Base-by-base conservation (phyloP, 164 flowering plant genomes). In the Sedum album region DNA sequence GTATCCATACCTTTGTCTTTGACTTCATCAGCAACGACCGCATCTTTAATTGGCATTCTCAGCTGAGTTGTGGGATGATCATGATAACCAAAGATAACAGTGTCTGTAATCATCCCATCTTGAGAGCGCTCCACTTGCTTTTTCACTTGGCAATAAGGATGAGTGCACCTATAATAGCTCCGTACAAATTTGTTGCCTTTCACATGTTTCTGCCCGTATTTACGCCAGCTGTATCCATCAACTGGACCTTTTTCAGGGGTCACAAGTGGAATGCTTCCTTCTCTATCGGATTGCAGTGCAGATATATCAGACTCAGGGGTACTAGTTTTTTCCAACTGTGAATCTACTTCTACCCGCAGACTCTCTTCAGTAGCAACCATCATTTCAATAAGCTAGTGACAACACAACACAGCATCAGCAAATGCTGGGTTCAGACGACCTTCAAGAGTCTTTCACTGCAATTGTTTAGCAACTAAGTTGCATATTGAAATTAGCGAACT, bases 31-130 rank as follows among this genome's bases (percentile, higher is more conserved):
- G n/a, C n/a, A n/a, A n/a, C n/a, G n/a, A n/a, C n/a, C n/a, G n/a
- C n/a, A n/a, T n/a, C 46, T 38, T 38, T 38, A 0, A 42, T 17
- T 42, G 46, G 46, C 46, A 42, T 73, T 25, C 67, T 76, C 28
- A 70, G 55, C 53, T 80, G 87, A 64, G 82, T 80, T 69, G 77
- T 82, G 8, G 89, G 85, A 76, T 89, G 96, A 69, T 80, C 85
- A 75, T 89, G 96, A 57, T 73, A 70, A 66, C 92, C 96, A 71
- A 85, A 77, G 75, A 83, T 82, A 42, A 82, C 66, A 71, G 79
- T 80, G 63, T 85, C 88, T 41, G 79, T 76, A 48, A 85, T 72
- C 51, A 72, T 76, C 66, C 96, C 91, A 67, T 80, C 85, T 69
- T 68, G 83, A 42, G 88, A 81, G 36, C 83, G 81, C 63, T 89